phyloP scores from a whole-genome alignment of 1,284 basidiomycete species.

The Sanghuangporus baumii region DNA sequence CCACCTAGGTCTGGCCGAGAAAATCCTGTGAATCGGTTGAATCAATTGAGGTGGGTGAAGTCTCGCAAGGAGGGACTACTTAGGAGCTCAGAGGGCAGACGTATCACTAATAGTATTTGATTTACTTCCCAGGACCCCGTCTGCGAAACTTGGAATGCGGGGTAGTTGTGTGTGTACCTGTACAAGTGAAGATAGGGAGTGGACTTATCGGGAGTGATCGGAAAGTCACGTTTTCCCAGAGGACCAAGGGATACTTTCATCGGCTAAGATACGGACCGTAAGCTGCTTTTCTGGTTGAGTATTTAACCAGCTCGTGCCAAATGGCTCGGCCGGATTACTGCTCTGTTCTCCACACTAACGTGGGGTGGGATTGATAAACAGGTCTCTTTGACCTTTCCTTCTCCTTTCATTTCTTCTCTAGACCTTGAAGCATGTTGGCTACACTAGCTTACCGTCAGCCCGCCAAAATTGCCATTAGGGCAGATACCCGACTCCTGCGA shows the following conservation, averaged over 20 bases:
- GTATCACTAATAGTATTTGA: not conserved
- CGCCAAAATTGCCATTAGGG: not conserved
- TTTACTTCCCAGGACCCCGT: not conserved
- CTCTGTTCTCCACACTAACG: not conserved
- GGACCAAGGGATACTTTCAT: not conserved
- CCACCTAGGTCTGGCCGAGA: not conserved
- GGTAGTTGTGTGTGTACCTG: too few relatives aligned
- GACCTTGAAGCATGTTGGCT: slow-evolving; percentile 3
- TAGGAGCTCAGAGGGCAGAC: not conserved
- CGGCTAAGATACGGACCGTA: not conserved
- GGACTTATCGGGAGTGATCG: slow-evolving; percentile 1
- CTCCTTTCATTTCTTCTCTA: not conserved
- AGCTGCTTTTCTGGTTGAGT: slow-evolving; percentile 1
- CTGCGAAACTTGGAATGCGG: not conserved
- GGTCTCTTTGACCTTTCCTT: not conserved
- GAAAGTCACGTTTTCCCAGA: not conserved
- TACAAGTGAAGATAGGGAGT: not conserved
- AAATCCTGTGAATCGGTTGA: too few relatives aligned
- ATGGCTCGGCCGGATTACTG: slow-evolving; percentile 2
- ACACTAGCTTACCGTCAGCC: slow-evolving; percentile 7
- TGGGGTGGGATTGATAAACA: not conserved
- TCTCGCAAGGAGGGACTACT: not conserved
- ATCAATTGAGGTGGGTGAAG: not conserved
- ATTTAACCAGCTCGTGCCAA: slow-evolving; percentile 7
- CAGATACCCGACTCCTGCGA: slow-evolving; percentile 4